These are phyloP conservation scores for Heritiera fomes DNA, from an alignment of 345 rosid genomes.

Conservation along the genomic window DNA sequence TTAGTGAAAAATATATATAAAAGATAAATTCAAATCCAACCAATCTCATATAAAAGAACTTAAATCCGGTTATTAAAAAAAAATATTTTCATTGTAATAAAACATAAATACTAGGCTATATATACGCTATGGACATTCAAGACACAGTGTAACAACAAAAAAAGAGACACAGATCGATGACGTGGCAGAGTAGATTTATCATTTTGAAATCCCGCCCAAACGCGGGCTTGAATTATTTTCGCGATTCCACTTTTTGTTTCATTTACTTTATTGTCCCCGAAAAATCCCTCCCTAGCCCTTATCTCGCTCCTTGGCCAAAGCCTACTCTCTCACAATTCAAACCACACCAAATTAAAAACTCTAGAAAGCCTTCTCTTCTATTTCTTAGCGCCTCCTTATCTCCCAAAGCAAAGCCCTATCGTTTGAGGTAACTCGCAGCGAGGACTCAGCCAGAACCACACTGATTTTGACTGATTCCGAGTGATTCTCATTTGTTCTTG, in stretches of 20 bases:
- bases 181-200: slow-evolving; percentile 28
- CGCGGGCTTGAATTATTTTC: slow-evolving; percentile 29
- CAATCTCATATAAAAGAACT: too few species aligned
- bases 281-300: slow-evolving; percentile 21
- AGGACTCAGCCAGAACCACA: slow-evolving; percentile 30
- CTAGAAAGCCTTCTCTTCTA: background rate
- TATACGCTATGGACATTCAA: too few species aligned
- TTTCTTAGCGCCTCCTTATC: slow-evolving; percentile 25
- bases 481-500: slow-evolving; percentile 28
- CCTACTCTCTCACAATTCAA: background rate
- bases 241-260: slow-evolving; percentile 1
- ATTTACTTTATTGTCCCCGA: slow-evolving; percentile 21
- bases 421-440: slow-evolving; percentile 31
- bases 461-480: background rate
- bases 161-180: slow-evolving; percentile 19
- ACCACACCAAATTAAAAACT: background rate
- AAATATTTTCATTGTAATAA: too few species aligned
- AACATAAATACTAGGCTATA: too few species aligned
- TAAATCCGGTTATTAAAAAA: too few species aligned
- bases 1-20: too few species aligned
- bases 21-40: too few species aligned
- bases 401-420: slow-evolving; percentile 32
- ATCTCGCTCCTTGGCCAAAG: slow-evolving; percentile 11
- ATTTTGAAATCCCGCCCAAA: slow-evolving; percentile 66
- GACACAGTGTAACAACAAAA: too few species aligned